A percentile compares a stretch with the other conserved stretches of the same genome.
Evolutionary conservation across 257 asterid species (phyloP).

Genomic region (Rauvolfia tetraphylla): DNA sequence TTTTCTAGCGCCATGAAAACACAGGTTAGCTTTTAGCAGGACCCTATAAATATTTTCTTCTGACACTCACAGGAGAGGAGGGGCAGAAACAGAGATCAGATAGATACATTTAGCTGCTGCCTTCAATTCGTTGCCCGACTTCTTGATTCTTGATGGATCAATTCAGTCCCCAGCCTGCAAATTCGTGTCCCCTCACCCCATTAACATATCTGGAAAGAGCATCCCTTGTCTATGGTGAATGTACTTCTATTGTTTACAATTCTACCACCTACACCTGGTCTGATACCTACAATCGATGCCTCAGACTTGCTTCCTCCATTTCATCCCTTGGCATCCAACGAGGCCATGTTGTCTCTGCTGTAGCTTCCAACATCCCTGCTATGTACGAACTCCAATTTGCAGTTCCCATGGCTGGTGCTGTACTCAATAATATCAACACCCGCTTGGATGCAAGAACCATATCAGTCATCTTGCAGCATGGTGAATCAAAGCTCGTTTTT

Average conservation of each 20-base stretch:
- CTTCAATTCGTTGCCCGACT: not conserved
- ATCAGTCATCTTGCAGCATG: conserved; percentile 51
- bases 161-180: conserved; percentile 34
- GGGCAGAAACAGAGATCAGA: not conserved
- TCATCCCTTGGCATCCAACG: conserved; percentile 34
- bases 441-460: conserved; percentile 60
- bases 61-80: not conserved
- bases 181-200: conserved; percentile 49
- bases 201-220: conserved; percentile 61
- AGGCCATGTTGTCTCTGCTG: conserved; percentile 57
- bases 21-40: too few species aligned
- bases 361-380: conserved; percentile 73
- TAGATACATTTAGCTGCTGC: not conserved
- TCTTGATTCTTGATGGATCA: conserved; percentile 32
- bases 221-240: conserved; percentile 53
- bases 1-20: not conserved
- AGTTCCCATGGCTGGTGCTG: conserved; percentile 71
- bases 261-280: conserved; percentile 52
- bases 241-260: conserved; percentile 45
- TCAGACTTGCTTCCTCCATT: conserved; percentile 45
- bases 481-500: conserved; percentile 53
- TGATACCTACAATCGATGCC: conserved; percentile 50
- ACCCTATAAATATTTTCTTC: not conserved
- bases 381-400: conserved; percentile 83
- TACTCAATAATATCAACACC: conserved; percentile 58